Conservation (phyloP, 2,329 filamentous ascomycete species). For the Saccharata proteae region DNA sequence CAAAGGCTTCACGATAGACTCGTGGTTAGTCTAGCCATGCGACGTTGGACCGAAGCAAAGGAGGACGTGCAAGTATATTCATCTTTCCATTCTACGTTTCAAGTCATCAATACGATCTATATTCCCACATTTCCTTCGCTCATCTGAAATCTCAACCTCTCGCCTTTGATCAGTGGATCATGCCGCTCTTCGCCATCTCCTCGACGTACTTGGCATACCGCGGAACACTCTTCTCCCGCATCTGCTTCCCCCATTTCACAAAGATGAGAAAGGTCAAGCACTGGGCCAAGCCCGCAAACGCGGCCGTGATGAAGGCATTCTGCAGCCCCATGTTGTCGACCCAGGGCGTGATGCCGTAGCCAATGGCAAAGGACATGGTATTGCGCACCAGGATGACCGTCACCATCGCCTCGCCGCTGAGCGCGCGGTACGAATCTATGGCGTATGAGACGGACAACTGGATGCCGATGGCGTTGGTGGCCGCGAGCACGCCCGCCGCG, state of each 20-base stretch:
- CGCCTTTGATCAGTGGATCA: too few species aligned
- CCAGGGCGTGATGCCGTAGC: slow-evolving; percentile 40
- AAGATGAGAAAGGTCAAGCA: slow-evolving; percentile 29
- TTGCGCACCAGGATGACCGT: slow-evolving; percentile 39
- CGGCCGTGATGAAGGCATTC: slow-evolving; percentile 32
- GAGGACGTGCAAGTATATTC: too few species aligned
- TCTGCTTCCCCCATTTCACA: slow-evolving; percentile 36
- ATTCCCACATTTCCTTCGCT: too few species aligned
- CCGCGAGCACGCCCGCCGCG: slow-evolving; percentile 35
- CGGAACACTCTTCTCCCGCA: slow-evolving; percentile 27
- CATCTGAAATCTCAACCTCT: too few species aligned
- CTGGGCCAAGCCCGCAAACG: slow-evolving; percentile 30
- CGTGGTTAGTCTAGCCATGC: too few species aligned
- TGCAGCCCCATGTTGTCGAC: slow-evolving; percentile 29
- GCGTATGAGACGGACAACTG: slow-evolving; percentile 34
- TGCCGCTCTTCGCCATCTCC: slow-evolving; percentile 7
- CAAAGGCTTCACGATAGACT: too few species aligned
- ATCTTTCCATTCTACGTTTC: too few species aligned
- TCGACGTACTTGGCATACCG: slow-evolving; percentile 29
- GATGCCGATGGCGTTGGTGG: slow-evolving; percentile 32
- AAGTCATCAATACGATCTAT: too few species aligned
- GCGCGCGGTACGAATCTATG: slow-evolving; percentile 37
- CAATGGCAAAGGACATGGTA: slow-evolving; percentile 38
- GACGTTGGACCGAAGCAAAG: too few species aligned
- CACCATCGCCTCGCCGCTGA: slow-evolving; percentile 38